Base-by-base conservation (phyloP, 2,329 filamentous ascomycete genomes). In the Botrytis hyacinthi region DNA sequence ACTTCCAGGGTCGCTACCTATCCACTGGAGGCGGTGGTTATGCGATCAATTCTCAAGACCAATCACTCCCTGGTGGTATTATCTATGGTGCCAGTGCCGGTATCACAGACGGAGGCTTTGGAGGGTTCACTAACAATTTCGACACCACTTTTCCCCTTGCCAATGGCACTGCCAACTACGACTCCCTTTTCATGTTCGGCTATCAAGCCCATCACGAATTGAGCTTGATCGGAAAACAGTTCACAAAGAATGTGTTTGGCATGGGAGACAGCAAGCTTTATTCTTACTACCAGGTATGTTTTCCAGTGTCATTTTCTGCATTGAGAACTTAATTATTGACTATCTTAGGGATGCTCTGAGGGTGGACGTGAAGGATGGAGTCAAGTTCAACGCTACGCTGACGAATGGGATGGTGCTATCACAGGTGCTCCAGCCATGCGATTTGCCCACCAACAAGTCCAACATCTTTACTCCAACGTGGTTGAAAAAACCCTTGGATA, bases 341-440 rank as follows among this genome's bases (percentile, higher is more conserved):
- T 40, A 61, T 61, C 26, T 61, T 16, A 61, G 59, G 84, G 84
- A 22, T 87, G 84, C 77, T 85, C 84, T 12, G 82, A 85, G 46
- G 84, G 84, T 20, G 84, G 86, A 1, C 83, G 86, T 59, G 84
- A 87, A 79, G 86, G 85, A 29, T 84, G 83, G 83, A 83, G 81
- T 61, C 82, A 84, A 73, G 80, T 83, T 9, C 83, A 85, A 76
- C 80, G 81, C 18, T 85, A 77, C 70, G 81, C 77, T 16, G 80
- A 82, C 12, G 78, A 82, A 68, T 86, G 83, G 74, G 85, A 87
- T 70, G 85, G 85, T 40, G 84, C 81, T 8, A 80, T 84, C 59
- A 81, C 81, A 3, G 85, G 85, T 65, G 85, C 85, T 1, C 85
- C 85, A 3, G 84, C 84, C 26, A 84, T 85, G 78, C 82, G 83